Percentiles rank a stretch among this genome's conserved stretches.
Conservation (phyloP, 768 basidiomycete genomes). For the Macrolepiota dolichaula region DNA sequence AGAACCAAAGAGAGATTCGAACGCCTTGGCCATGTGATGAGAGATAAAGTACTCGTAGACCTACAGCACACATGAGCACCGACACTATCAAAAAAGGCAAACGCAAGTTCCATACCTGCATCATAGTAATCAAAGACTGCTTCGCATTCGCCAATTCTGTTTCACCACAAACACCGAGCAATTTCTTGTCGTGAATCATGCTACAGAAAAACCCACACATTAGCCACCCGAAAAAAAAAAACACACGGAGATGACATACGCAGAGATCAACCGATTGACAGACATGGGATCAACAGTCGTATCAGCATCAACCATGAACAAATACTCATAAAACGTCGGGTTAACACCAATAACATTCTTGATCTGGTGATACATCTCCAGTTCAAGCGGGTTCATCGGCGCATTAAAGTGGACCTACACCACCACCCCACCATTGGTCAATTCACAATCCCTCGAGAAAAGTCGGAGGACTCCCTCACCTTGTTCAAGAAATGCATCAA, state of each 20-base stretch:
- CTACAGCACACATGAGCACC: conserved; percentile 27
- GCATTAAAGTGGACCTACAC: conserved; percentile 90
- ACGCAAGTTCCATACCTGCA: conserved; percentile 59
- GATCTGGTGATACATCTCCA: conserved; percentile 99
- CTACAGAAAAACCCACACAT: conserved; percentile 35
- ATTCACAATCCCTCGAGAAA: neutral
- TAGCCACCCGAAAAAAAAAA: conserved; percentile 1
- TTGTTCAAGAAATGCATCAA: conserved; percentile 98
- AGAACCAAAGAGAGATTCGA: conserved; percentile 94
- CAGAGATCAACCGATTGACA: conserved; percentile 87
- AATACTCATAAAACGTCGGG: conserved; percentile 95
- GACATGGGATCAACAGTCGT: conserved; percentile 89
- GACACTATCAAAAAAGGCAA: neutral
- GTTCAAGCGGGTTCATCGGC: conserved; percentile 93
- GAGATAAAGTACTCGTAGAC: conserved; percentile 99
- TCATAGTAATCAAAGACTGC: conserved; percentile 94
- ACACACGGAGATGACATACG: conserved; percentile 59
- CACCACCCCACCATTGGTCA: neutral
- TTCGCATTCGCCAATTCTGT: conserved; percentile 91
- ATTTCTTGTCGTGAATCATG: conserved; percentile 95
- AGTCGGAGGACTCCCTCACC: conserved; percentile 36
- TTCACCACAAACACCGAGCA: conserved; percentile 94
- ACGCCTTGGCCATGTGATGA: conserved; percentile 98
- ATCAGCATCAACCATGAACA: conserved; percentile 93
- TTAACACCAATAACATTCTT: conserved; percentile 99